Evolutionary conservation across 2,329 filamentous ascomycete species (phyloP).

Genomic region (Calonectria pseudoturangicola): DNA sequence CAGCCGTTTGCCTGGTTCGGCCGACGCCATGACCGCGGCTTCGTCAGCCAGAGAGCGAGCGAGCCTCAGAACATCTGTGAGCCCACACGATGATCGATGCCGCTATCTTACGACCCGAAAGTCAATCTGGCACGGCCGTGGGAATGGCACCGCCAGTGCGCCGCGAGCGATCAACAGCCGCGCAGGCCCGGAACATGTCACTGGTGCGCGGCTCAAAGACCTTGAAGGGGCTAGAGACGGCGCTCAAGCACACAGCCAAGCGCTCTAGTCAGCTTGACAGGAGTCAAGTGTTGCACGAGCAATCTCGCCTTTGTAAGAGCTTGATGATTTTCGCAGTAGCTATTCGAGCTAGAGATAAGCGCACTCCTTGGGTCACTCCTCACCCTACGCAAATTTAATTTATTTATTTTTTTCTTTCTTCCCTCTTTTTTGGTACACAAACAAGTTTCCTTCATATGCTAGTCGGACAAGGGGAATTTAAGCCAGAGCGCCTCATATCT

Average conservation of each 20-base stretch:
- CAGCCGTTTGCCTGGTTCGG: constrained; percentile 7
- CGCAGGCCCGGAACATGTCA: background rate
- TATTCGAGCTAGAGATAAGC: background rate
- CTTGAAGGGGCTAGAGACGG: background rate
- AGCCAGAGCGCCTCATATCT: background rate
- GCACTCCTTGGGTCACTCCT: background rate
- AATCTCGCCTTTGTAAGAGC: background rate
- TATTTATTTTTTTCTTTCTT: background rate
- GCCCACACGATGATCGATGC: background rate
- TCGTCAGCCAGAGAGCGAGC: background rate
- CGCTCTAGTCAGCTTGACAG: background rate
- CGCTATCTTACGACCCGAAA: constrained; percentile 7
- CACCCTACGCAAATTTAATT: background rate
- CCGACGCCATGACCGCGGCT: constrained; percentile 3
- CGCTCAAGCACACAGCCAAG: background rate
- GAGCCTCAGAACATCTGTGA: constrained; percentile 8
- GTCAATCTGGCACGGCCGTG: constrained; percentile 4
- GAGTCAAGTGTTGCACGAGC: background rate
- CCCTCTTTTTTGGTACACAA: background rate
- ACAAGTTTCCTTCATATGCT: background rate
- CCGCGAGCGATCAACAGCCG: background rate
- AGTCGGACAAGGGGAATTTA: background rate
- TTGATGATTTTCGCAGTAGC: background rate
- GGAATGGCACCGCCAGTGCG: background rate
- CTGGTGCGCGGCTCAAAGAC: constrained; percentile 11